Evolutionary conservation across 768 basidiomycete species (phyloP), one percentile per base, ranked within the genome.

Genomic region (Podaxis pistillaris): DNA sequence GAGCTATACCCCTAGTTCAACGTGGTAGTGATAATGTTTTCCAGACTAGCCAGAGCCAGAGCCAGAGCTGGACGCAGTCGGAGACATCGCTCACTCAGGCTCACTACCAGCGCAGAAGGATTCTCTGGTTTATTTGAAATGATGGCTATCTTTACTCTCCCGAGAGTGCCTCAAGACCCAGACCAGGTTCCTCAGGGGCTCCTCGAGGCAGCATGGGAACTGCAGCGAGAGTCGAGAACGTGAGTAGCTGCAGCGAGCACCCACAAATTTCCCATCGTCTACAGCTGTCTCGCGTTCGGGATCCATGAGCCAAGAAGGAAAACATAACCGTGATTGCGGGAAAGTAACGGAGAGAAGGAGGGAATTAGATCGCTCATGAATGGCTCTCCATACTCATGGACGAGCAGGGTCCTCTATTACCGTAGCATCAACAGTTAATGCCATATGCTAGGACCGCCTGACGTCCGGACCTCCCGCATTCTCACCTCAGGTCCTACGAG

Each of bases 291-390:
- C 56, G 38, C 56, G 36, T 56, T 19, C 41, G 56, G 56, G 13
- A 56, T 51, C 28, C 47, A 24, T 59, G n/a, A n/a, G 50, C 22
- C 58, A 40, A 38, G 50, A 40, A 52, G 49, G 30, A 46, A n/a
- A 30, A 33, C 19, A 58, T 58, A 47, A 50, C 17, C 33, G 28
- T 30, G 46, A 44, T 33, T 58, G 47, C 37, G 36, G 17, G 47
- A 46, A 57, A 57, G 56, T 57, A 36, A 44, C 36, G 49, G 50
- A 33, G 49, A 49, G 57, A 22, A 49, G 19, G 46, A 17, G 54
- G 57, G 58, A 58, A 50, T 33, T 60, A 51, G 58, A 50, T 51
- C 58, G 49, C 47, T 60, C 38, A 46, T 46, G 12, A 17, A 46
- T 8, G 22, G 22, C 49, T 19, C 49, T 24, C 26, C 24, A 15